Evolutionary conservation across 140 eudicot genomes (phyloP), one percentile per base, ranked within the genome.

Genomic region (Oenanthe javanica): DNA sequence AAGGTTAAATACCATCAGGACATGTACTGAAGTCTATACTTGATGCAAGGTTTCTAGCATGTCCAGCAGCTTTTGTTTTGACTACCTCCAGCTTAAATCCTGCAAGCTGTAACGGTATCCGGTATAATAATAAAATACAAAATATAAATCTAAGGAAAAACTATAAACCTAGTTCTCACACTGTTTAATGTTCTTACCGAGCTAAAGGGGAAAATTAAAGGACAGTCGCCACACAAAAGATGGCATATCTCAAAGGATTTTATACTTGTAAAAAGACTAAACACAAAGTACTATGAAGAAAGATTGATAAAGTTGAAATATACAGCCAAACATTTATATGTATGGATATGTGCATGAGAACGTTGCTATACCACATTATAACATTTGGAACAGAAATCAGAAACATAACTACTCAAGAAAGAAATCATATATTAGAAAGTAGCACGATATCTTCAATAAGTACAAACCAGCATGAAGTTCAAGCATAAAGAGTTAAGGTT

Each of bases 11-110:
- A 94, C 99, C 99, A 87, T 94, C 97, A 38, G 99, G 99, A 85
- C 97, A 94, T 54, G 97, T 89, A 85, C 95, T 89, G 87, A 94
- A 92, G 80, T 94, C 99, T 78, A 90, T 95, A 85, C 84, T 86
- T 27, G 85, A 82, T 49, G 97, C 99, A 75, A 94, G 95, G 51
- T 89, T 90, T 84, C 91, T 90, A 76, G 99, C 99, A 88, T 94
- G 99, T 73, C 99, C 99, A 40, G 99, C 99, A 84, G 95, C 89
- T 63, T 89, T 92, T 80, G 99, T 94, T 88, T 92, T 92, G 80
- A 94, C 97, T 73, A 94, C 93, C 89, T 94, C 97, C 83, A 94
- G 86, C 89, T 89, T 87, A 85, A 94, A 94, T 77, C 99, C 99
- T 36, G 99, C 97, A 83, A 94, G 97, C 99, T 94, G 93, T 23